Evolutionary conservation across 495 filamentous ascomycete genomes (phyloP), one percentile per base, ranked within the genome.

Genomic region (Massariosphaeria phaeospora): DNA sequence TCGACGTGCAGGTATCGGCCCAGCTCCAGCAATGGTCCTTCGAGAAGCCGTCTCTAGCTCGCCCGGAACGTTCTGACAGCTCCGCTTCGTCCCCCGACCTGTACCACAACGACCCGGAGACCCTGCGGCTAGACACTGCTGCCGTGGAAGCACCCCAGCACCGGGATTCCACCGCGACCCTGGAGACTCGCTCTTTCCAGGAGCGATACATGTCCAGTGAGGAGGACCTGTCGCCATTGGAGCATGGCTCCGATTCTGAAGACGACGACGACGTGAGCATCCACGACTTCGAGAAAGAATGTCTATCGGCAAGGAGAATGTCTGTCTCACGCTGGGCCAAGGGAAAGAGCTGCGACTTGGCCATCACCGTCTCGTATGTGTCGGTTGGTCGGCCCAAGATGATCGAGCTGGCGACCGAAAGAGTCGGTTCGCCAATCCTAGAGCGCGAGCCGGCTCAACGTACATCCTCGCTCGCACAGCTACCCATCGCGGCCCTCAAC

Each of bases 11-110:
- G 11, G 53, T 56, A 13, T 56, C 59, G 24, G 12, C 55, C 10
- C 61, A 64, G 52, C 61, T 64, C 56, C 61, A 64, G 57, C 61
- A 64, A 49, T 64, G 61, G 61, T 29, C 56, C 34, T 64, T 64
- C 40, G 48, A 56, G 18, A 64, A 64, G 34, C 9, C 55, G 5
- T n/a, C 42, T n/a, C 6, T 38, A 24, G 48, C 38, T 31, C 61
- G 47, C 30, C 51, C 56, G 21, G 51, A 61, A 12, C 44, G 57
- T 11, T 52, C 50, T 34, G 56, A 53, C 61, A 64, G 61, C 41
- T 52, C 61, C 30, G 56, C 61, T 21, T 59, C 56, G 26, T 63
- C 61, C 21, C 61, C 61, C 12, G 52, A 64, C 17, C 36, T 63
- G 60, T 57, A 27, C 55, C 57, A 49, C 33, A 6, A 48, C 52